Evolutionary conservation across 2,329 filamentous ascomycete genomes (phyloP).

Genomic region (Didymella glomerata): DNA sequence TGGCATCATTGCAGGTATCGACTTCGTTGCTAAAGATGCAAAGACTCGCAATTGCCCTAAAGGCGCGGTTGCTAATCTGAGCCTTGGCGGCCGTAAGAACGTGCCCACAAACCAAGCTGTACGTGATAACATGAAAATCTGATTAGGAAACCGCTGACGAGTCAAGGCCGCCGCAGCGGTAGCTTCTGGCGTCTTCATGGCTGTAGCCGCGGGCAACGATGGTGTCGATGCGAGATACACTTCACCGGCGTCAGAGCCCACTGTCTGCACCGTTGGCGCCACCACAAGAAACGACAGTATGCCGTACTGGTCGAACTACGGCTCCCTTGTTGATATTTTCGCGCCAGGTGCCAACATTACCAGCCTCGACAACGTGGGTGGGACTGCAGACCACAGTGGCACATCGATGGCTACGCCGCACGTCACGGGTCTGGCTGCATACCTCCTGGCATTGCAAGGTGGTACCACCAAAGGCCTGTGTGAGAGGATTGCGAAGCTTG

Average conservation of each 20-base stretch:
- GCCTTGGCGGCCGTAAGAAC: conserved; percentile 43
- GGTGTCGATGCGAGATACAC: conserved; percentile 34
- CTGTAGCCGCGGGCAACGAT: conserved; percentile 51
- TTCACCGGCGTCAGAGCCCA: conserved; percentile 48
- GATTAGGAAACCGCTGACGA: conserved; percentile 4
- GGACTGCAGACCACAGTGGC: conserved; percentile 60
- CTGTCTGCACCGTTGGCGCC: conserved; percentile 52
- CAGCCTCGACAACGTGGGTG: conserved; percentile 56
- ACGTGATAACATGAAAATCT: background rate
- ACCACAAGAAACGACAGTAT: conserved; percentile 41
- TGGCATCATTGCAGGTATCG: conserved; percentile 40
- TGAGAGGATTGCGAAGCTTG: conserved; percentile 55
- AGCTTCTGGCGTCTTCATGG: conserved; percentile 47
- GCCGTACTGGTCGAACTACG: conserved; percentile 50
- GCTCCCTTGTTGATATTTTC: conserved; percentile 47
- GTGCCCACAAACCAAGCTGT: conserved; percentile 39
- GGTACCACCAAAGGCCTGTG: conserved; percentile 54
- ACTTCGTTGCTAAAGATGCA: conserved; percentile 32
- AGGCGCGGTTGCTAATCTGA: conserved; percentile 46
- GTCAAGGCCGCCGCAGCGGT: conserved; percentile 43
- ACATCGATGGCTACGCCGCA: conserved; percentile 76
- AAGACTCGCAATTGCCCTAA: conserved; percentile 35
- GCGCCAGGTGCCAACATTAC: conserved; percentile 52
- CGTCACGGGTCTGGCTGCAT: conserved; percentile 72
- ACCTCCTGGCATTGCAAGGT: conserved; percentile 65